Base-by-base conservation (phyloP, 106 monocot genomes). In the Dioscorea dumetorum region DNA sequence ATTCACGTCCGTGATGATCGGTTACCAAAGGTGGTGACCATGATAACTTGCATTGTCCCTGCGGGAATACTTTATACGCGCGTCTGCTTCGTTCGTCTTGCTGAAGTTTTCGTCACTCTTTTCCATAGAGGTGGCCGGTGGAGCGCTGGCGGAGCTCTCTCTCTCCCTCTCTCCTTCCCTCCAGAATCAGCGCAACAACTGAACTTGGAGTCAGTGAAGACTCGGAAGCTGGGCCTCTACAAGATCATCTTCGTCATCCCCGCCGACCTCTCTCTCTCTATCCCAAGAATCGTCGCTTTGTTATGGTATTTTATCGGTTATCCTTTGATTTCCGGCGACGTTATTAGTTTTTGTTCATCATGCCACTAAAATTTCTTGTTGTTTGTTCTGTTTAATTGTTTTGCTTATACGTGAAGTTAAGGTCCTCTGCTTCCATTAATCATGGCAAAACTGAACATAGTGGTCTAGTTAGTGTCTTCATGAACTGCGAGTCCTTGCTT, bases 191-290 rank as follows among this genome's bases (percentile, higher is more conserved):
- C 76, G 75, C 91, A 91, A 70, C 95, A 95, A 73, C 86, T 95
- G 58, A 95, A 95, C 81, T 78, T 95, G 24, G 95, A 91, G 52
- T 88, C 86, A 22, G 88, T 95, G 35, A 83, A 80, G 76, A 78
- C 81, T 52, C 95, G 95, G 3, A 88, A 91, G 17, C 50, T 84
- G 19, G 88, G 95, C 28, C 91, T 95, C 57, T 88, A 50, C 78
- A 95, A 95, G 66, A 77, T 88, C 58, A 88, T 95, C 49, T 79
- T 91, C 52, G 88, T 91, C 24, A 95, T 95, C 73, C 85, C 91
- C 48, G 95, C 88, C 33, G 88, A 91, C 22, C 86, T 95, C 70
- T 83, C 73, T 67, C 72, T 81, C 68, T 64, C 81, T 57, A 83
- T 84, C 50, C 60, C 86, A 74, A 95, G 80, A 66, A 58, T 82